Base-by-base conservation (phyloP, 2,329 filamentous ascomycete genomes). In the Hypomyces perniciosus region DNA sequence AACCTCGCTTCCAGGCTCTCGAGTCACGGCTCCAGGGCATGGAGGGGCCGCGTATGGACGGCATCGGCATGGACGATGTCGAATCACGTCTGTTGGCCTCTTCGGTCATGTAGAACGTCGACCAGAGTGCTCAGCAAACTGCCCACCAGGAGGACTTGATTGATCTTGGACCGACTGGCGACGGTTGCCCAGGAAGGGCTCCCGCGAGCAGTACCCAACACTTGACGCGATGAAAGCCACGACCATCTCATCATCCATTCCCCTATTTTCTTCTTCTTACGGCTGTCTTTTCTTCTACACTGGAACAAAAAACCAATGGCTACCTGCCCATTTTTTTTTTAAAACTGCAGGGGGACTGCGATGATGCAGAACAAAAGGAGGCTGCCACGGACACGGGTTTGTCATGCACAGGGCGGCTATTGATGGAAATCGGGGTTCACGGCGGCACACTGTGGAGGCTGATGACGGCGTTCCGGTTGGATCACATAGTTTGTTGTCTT, bases 41-140 rank as follows among this genome's bases (percentile, higher is more conserved):
- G 57, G 72, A 74, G 54, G 68, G 64, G 2, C 65, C 70, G 34
- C 67, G 68, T 26, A 71, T 73, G 68, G 70, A 73, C 48, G 64
- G 67, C 27, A 66, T 71, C 56, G 68, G 65, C 12, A 74, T 74
- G 66, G 71, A 74, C 52, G 72, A 74, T 42, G 71, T 74, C 44
- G 72, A 74, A 55, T 65, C 68, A 46, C 68, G 71, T 50, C 63
- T 74, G 44, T 60, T 74, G 54, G 70, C 72, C 50, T 71, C 69
- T 48, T 62, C 69, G 55, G 70, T 72, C 60, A 71, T 73, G 68
- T 73, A 72, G 51, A 13, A 12, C 37, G 46, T 50, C 53, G 58
- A 47, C 59, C 56, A 51, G 29, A 20, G 12, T 38, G 33, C 9
- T 44, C 37, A 52, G 50, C 31, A 27, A 43, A 34, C 34, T 46